A percentile compares a stretch with the other conserved stretches of the same genome.
These are phyloP conservation scores for Astragalus glycyphyllos DNA, from an alignment of 306 rosid species.

Conservation along the genomic window DNA sequence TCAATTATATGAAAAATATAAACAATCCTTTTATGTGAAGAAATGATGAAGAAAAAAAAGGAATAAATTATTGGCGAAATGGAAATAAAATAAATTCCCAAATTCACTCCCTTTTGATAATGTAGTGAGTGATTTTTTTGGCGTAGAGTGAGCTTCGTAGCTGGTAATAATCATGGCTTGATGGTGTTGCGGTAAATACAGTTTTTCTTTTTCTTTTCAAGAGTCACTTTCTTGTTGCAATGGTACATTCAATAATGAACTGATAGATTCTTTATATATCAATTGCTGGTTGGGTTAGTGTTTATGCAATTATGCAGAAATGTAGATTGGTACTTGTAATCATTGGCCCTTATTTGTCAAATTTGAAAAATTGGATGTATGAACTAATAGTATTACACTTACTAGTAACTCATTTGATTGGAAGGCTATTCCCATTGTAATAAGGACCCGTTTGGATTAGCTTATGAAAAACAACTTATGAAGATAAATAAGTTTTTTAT, in stretches of 20 bases:
- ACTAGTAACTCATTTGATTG: conserved; percentile 2
- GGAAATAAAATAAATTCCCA: background rate
- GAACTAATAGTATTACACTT: conserved; percentile 5
- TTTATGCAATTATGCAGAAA: background rate
- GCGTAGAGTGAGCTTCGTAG: background rate
- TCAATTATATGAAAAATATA: background rate
- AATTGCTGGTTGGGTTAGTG: background rate
- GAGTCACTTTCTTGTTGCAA: conserved; percentile 21
- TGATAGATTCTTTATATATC: background rate
- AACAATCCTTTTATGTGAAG: background rate
- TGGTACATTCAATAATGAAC: background rate
- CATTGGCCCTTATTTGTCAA: background rate
- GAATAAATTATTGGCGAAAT: conserved; percentile 1
- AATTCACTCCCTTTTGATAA: background rate
- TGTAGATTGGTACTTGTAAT: conserved; percentile 10
- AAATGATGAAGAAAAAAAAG: background rate
- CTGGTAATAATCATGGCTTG: conserved; percentile 4
- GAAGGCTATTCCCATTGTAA: conserved; percentile 9
- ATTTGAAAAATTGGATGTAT: background rate
- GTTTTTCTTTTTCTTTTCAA: conserved; percentile 4
- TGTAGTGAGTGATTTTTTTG: conserved; percentile 16
- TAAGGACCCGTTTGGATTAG: no score
- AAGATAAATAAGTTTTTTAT: no score
- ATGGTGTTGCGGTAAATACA: background rate
- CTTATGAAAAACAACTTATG: no score